These are phyloP conservation scores for Nemania diffusa DNA, from an alignment of 2,329 filamentous ascomycete species.

Conservation along the genomic window DNA sequence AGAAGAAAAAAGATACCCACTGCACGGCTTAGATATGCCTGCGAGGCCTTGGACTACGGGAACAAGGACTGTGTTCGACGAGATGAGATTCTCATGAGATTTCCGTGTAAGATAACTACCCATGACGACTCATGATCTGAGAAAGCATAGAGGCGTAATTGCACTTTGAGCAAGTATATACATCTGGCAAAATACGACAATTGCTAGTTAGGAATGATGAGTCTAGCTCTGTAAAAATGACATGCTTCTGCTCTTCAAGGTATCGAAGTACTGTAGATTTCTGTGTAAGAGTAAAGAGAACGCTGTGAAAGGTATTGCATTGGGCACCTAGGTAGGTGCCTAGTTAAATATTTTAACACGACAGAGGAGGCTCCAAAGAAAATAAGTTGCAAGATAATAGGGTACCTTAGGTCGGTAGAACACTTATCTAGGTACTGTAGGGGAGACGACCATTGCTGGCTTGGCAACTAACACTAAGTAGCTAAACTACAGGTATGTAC, in stretches of 20 bases:
- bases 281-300: neutral
- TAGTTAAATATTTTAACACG: too few species aligned
- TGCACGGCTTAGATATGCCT: slow-evolving; percentile 34
- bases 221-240: slow-evolving; percentile 16
- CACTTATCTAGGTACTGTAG: too few species aligned
- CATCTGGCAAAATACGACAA: slow-evolving; percentile 6
- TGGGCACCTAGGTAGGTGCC: too few species aligned
- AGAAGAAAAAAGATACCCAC: slow-evolving; percentile 45
- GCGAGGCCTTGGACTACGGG: slow-evolving; percentile 19
- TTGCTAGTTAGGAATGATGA: slow-evolving; percentile 1
- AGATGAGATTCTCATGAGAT: slow-evolving; percentile 12
- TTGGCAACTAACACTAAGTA: too few species aligned
- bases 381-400: too few species aligned
- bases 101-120: slow-evolving; percentile 23
- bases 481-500: too few species aligned
- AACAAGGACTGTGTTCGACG: slow-evolving; percentile 1
- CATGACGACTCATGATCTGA: slow-evolving; percentile 31
- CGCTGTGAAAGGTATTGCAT: too few species aligned
- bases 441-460: too few species aligned
- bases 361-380: too few species aligned
- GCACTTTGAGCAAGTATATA: slow-evolving; percentile 17
- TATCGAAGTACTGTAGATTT: neutral
- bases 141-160: slow-evolving; percentile 29
- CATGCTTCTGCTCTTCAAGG: slow-evolving; percentile 7
- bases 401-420: too few species aligned